Evolutionary conservation across 2,329 filamentous ascomycete species (phyloP).

Genomic region (Huntiella omanensis): DNA sequence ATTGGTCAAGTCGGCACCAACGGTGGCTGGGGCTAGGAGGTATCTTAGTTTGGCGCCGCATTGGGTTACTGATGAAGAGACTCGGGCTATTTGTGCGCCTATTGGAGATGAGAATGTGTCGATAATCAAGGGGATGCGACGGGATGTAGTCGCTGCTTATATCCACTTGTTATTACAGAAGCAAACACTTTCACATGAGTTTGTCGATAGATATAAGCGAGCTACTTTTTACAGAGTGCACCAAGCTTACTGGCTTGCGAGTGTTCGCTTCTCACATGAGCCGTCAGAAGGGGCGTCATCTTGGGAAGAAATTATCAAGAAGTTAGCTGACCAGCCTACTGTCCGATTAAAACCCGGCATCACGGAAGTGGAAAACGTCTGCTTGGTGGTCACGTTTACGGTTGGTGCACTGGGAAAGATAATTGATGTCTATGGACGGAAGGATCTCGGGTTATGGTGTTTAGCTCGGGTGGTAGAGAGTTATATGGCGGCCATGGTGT

Average conservation of each 20-base stretch:
- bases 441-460: neutral
- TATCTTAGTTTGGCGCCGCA: slow-evolving; percentile 1
- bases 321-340: slow-evolving; percentile 5
- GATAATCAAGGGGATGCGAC: slow-evolving; percentile 6
- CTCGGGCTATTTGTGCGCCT: slow-evolving; percentile 11
- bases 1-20: slow-evolving; percentile 33
- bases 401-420: slow-evolving; percentile 6
- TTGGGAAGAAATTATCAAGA: slow-evolving; percentile 1
- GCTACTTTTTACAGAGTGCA: slow-evolving; percentile 10
- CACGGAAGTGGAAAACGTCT: slow-evolving; percentile 4
- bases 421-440: slow-evolving; percentile 7
- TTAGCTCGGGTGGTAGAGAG: slow-evolving; percentile 5
- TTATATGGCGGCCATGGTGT: slow-evolving; percentile 8
- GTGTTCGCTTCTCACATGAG: slow-evolving; percentile 1
- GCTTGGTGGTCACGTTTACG: slow-evolving; percentile 3
- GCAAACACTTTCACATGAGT: slow-evolving; percentile 5
- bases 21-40: slow-evolving; percentile 3
- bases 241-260: slow-evolving; percentile 10
- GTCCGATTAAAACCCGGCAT: slow-evolving; percentile 8
- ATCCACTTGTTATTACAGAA: slow-evolving; percentile 10
- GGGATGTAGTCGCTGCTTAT: slow-evolving; percentile 10
- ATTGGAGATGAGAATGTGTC: slow-evolving; percentile 1
- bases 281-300: slow-evolving; percentile 2
- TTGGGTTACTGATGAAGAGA: slow-evolving; percentile 3
- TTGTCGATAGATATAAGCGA: slow-evolving; percentile 3